Evolutionary conservation across 2,329 filamentous ascomycete genomes (phyloP).

Genomic region (Aspergillus piperis): DNA sequence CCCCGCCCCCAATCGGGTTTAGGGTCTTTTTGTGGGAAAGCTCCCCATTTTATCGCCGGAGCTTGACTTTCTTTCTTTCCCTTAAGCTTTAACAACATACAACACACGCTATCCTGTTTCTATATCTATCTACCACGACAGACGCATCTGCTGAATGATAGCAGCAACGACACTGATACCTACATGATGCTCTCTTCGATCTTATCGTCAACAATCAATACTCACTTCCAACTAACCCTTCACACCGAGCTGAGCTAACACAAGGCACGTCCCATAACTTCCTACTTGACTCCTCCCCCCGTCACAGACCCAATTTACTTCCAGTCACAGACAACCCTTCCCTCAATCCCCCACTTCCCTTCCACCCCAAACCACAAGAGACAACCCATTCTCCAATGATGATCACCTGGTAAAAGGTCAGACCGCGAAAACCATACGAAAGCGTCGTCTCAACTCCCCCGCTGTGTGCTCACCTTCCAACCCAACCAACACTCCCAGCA

Average conservation of each 20-base stretch:
- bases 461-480: constrained; percentile 3
- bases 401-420: constrained; percentile 51
- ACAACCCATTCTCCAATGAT: constrained; percentile 42
- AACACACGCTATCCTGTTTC: background rate
- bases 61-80: background rate
- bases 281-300: background rate
- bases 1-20: constrained; percentile 28
- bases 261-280: constrained; percentile 12
- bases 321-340: background rate
- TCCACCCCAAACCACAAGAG: background rate
- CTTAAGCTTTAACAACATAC: background rate
- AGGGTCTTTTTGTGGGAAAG: constrained; percentile 12
- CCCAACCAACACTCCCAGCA: too few species aligned
- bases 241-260: background rate
- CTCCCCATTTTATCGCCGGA: constrained; percentile 6
- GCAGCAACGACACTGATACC: background rate
- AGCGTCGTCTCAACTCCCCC: background rate
- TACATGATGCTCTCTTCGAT: background rate
- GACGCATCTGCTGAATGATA: background rate
- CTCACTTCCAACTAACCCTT: background rate
- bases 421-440: constrained; percentile 29
- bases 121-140: background rate
- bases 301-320: background rate
- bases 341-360: background rate
- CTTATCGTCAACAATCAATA: background rate